Base-by-base conservation (phyloP, 148 eudicot species). In the Diospyros lotus region DNA sequence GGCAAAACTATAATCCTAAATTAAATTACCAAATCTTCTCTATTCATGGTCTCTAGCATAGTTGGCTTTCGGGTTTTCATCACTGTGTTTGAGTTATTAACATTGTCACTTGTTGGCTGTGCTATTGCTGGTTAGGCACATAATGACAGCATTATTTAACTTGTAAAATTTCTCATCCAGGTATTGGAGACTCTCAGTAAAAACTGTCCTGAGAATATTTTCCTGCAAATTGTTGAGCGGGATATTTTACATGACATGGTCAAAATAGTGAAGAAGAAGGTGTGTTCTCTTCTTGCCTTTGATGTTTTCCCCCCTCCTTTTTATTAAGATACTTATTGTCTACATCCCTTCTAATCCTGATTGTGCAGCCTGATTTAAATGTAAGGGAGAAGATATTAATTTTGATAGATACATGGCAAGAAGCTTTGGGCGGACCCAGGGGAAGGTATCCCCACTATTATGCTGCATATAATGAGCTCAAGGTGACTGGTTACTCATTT, bases 261-360 rank as follows among this genome's bases (percentile, higher is more conserved):
- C 73, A 94, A 94, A 84, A 89, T 92, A 71, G 97, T 90, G 7
- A 94, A 88, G 88, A 94, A 94, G 84, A 91, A 92, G 98, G 98
- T 92, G 70, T 12, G 39, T 68, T 55, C 63, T 77, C 10, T 58
- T 38, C 6, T 48, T 52, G 50, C 68, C 7, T 28, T 10, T 71
- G 8, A n/a, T 71, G 13, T 75, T 2, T 73, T 2, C 6, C 54
- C 60, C 55, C 18, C 9, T 46, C 13, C 69, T 48, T 54, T 50
- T 2, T 68, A 8, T 48, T 48, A 4, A 48, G 8, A 48, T 48
- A 4, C 8, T 48, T 48, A 48, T 64, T 60, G 50, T 61, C 76
- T 76, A 76, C 56, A 38, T 74, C 12, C 12, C 78, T 77, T 64
- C 46, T 69, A 52, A 40, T 71, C 66, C 11, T 73, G 51, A 53